phyloP scores from a whole-genome alignment of 2,329 filamentous ascomycete species.

The Epicoccum nigrum region DNA sequence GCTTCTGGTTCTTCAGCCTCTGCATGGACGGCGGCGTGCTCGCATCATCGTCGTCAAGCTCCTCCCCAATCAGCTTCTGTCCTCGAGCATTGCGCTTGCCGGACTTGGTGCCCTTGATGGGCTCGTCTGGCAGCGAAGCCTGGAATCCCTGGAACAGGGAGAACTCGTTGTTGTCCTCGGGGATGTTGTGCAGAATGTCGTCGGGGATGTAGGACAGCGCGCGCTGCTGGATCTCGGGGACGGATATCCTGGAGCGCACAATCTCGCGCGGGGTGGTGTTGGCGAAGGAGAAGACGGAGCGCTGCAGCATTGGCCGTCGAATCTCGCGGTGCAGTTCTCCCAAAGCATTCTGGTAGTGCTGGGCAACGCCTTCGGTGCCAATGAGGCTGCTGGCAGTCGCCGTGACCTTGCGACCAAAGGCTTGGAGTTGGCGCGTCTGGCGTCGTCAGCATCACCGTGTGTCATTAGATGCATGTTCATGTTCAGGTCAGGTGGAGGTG shows the following conservation, averaged over 20 bases:
- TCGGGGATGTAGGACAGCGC: conserved; percentile 88
- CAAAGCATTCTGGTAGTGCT: conserved; percentile 86
- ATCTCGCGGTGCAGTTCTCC: conserved; percentile 88
- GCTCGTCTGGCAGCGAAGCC: conserved; percentile 78
- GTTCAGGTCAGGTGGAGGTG: too few relatives aligned
- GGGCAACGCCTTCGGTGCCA: conserved; percentile 59
- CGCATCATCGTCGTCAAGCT: conserved; percentile 57
- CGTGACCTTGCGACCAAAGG: conserved; percentile 92
- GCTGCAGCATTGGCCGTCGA: conserved; percentile 80
- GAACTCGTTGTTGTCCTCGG: conserved; percentile 83
- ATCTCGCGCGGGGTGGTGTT: conserved; percentile 92
- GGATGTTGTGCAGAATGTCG: conserved; percentile 86
- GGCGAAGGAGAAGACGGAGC: conserved; percentile 88
- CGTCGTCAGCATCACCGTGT: conserved; percentile 24
- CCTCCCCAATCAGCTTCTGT: conserved; percentile 74
- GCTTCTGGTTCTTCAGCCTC: conserved; percentile 80
- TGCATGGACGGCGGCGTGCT: conserved; percentile 70
- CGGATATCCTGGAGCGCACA: conserved; percentile 88
- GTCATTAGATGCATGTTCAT: too few relatives aligned
- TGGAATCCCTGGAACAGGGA: conserved; percentile 97
- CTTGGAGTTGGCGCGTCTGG: conserved; percentile 85
- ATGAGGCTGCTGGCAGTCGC: conserved; percentile 92
- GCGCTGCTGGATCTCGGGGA: conserved; percentile 90
- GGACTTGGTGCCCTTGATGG: conserved; percentile 55
- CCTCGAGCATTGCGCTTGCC: conserved; percentile 74